Conservation (phyloP, 2,329 filamentous ascomycete genomes). For the Scopulariopsis brevicaulis region DNA sequence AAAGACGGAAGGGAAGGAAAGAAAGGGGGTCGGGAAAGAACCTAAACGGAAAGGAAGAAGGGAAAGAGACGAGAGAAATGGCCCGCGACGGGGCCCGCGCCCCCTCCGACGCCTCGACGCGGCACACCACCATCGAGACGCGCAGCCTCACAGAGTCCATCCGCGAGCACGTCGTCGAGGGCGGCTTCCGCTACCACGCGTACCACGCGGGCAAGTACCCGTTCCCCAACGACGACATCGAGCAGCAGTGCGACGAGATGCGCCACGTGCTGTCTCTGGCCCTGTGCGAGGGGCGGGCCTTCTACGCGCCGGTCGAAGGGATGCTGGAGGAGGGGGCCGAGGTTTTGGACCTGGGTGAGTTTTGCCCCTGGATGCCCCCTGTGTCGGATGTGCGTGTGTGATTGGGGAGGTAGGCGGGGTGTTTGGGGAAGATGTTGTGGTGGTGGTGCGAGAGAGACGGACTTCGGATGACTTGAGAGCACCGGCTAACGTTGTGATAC, state of each 20-base stretch:
- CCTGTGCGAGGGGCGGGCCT: conserved; percentile 25
- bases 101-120: background rate
- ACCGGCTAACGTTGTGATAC: conserved; percentile 6
- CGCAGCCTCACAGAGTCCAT: conserved; percentile 29
- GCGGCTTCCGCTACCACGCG: conserved; percentile 31
- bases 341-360: conserved; percentile 33
- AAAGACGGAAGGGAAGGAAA: background rate
- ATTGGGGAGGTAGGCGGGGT: background rate
- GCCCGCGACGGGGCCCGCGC: background rate
- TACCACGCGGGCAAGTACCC: conserved; percentile 24
- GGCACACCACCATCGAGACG: conserved; percentile 15
- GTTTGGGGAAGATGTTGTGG: background rate
- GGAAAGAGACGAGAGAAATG: background rate
- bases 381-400: background rate
- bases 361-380: conserved; percentile 3
- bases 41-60: background rate
- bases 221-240: conserved; percentile 30
- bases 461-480: background rate
- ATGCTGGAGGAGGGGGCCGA: conserved; percentile 24
- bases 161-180: conserved; percentile 27
- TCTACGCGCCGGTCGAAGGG: conserved; percentile 30
- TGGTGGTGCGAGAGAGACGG: background rate
- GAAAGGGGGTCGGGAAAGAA: background rate
- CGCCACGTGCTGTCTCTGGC: conserved; percentile 27
- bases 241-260: conserved; percentile 28